Conservation (phyloP, 2,329 filamentous ascomycete genomes). For the Ophiostoma sp. region DNA sequence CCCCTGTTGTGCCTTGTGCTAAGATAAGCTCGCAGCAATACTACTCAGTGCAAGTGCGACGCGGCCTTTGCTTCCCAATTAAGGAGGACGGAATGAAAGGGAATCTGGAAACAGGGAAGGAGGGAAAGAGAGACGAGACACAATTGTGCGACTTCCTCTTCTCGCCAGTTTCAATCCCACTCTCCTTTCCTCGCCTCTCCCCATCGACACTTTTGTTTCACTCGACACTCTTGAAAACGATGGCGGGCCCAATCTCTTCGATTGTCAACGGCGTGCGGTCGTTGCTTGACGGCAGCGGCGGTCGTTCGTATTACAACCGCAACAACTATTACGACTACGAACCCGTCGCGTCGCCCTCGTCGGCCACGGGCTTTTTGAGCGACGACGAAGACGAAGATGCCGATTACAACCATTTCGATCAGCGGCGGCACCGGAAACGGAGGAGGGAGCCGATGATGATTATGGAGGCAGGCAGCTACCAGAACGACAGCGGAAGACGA, state of each 20-base stretch:
- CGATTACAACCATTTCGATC: neutral
- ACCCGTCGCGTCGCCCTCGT: constrained; percentile 1
- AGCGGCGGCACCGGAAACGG: neutral
- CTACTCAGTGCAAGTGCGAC: neutral
- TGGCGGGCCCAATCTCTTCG: neutral
- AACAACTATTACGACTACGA: constrained; percentile 16
- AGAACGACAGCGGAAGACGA: neutral
- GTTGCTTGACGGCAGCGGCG: constrained; percentile 2
- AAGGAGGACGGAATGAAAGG: neutral
- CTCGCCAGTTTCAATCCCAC: neutral
- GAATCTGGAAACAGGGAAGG: neutral
- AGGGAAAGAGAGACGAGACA: neutral
- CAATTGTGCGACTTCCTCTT: neutral
- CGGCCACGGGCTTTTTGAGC: neutral
- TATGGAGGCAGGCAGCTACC: constrained; percentile 6
- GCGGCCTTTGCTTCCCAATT: constrained; percentile 14
- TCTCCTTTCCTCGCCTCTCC: neutral
- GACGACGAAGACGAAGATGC: constrained; percentile 16
- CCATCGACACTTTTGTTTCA: neutral
- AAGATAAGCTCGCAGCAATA: neutral
- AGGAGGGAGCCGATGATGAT: constrained; percentile 17
- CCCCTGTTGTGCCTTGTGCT: neutral
- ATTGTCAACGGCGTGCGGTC: constrained; percentile 20
- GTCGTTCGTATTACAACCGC: neutral
- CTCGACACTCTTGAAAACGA: neutral